Base-by-base conservation (phyloP, 2,329 filamentous ascomycete species). In the Lasiodiplodia sp. region DNA sequence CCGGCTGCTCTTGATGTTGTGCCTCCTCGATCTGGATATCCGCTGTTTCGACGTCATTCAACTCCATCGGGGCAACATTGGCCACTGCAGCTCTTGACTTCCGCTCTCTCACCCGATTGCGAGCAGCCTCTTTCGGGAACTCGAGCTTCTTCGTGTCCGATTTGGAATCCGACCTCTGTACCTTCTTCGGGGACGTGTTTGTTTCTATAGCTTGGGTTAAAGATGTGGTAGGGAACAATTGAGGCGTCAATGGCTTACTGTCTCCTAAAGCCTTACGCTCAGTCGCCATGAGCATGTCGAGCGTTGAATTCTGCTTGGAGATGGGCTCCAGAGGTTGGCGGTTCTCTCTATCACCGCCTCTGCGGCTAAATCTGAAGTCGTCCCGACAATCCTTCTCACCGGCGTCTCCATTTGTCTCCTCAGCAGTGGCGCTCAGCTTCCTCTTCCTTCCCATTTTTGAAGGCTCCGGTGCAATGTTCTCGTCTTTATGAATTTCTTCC, bases 401-500 rank as follows among this genome's bases (percentile, higher is more conserved):
- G 21, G 31, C 40, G 23, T 69, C 64, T 52, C 34, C 47, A 21
- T 75, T 72, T 47, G 71, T 31, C 12, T 66, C 58, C 53, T 76
- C 74, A 18, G 70, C 71, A 1, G 72, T 72, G 8, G 75, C 82
- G 67, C 81, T 85, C 64, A 89, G 83, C 73, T 89, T 89, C 60
- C 87, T 82, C 77, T 89, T 89, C 28, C 85, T 82, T 21, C 85
- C 85, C 62, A 82, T 82, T 63, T 83, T 82, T 3, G 81, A 72
- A 4, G 77, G 58, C 67, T 77, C 77, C 34, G 64, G 66, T 12
- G 70, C 66, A 18, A 66, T 52, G 14, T 57, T 68, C 40, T 76
- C 75, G n/a, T 63, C 69, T 52, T 75, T 74, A 70, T 79, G 75
- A 55, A 74, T 72, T 51, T 80, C 80, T 23, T 74, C 74, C 1